Percentiles rank a stretch among this genome's conserved stretches.
These are phyloP conservation scores for Lentinus brumalis DNA, from an alignment of 768 basidiomycete species.

Conservation along the genomic window DNA sequence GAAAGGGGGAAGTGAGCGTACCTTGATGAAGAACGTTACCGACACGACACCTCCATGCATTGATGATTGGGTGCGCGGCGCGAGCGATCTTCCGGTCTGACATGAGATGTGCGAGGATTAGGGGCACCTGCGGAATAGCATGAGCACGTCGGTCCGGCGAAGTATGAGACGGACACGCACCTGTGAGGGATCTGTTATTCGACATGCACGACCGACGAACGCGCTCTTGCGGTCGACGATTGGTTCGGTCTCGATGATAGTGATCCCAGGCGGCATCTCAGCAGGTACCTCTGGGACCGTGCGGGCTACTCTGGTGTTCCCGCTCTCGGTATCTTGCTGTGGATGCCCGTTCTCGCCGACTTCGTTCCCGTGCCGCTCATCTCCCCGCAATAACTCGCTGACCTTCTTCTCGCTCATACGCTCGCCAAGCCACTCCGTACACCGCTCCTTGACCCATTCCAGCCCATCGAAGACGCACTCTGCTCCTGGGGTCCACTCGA, in stretches of 20 bases:
- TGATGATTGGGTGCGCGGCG: slow-evolving; percentile 78
- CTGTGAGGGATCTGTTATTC: slow-evolving; percentile 75
- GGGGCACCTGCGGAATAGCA: slow-evolving; percentile 53
- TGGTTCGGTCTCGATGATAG: slow-evolving; percentile 72
- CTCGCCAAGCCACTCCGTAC: slow-evolving; percentile 72
- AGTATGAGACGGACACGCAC: slow-evolving; percentile 39
- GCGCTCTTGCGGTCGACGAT: slow-evolving; percentile 84
- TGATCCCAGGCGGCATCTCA: slow-evolving; percentile 59
- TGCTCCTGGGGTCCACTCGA: slow-evolving; percentile 73
- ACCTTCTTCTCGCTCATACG: slow-evolving; percentile 56
- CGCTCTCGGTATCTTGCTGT: slow-evolving; percentile 12
- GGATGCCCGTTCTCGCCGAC: slow-evolving; percentile 41
- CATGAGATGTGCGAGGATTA: slow-evolving; percentile 66
- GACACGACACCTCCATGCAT: slow-evolving; percentile 79
- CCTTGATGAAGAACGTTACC: slow-evolving; percentile 75
- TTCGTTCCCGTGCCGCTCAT: slow-evolving; percentile 29
- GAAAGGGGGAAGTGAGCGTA: slow-evolving; percentile 31
- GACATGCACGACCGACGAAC: slow-evolving; percentile 86
- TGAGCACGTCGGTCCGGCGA: background rate
- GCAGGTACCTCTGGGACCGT: slow-evolving; percentile 16
- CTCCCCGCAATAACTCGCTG: slow-evolving; percentile 58
- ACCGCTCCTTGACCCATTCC: slow-evolving; percentile 70
- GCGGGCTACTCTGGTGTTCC: slow-evolving; percentile 7
- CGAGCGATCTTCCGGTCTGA: slow-evolving; percentile 73
- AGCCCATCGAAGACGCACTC: slow-evolving; percentile 90